Conservation (phyloP, 2,329 filamentous ascomycete species). For the Didymella lethalis region DNA sequence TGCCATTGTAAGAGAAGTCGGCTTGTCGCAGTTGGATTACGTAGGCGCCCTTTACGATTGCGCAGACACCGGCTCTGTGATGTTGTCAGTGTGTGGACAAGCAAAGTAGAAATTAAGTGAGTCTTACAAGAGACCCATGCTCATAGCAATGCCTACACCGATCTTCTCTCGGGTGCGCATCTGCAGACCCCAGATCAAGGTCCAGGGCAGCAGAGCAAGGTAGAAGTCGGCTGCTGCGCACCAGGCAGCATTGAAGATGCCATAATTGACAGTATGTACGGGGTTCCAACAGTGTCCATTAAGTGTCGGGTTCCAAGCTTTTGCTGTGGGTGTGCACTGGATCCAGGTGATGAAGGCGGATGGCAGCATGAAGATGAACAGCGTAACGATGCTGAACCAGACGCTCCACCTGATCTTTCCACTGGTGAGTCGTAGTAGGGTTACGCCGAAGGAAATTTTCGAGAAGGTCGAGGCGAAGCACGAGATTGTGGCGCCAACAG, state of each 20-base stretch:
- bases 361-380: slow-evolving; percentile 40
- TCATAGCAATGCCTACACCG: slow-evolving; percentile 43
- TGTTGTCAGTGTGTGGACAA: background rate
- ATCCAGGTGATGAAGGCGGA: slow-evolving; percentile 35
- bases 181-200: slow-evolving; percentile 35
- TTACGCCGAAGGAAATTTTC: slow-evolving; percentile 43
- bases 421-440: slow-evolving; percentile 35
- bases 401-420: slow-evolving; percentile 26
- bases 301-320: slow-evolving; percentile 28
- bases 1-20: slow-evolving; percentile 43
- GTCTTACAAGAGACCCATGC: slow-evolving; percentile 37
- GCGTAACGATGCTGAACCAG: slow-evolving; percentile 37
- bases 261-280: slow-evolving; percentile 29
- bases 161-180: slow-evolving; percentile 36
- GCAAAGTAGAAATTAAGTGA: too few relatives aligned
- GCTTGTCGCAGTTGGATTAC: slow-evolving; percentile 32
- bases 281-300: slow-evolving; percentile 34
- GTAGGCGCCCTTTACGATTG: slow-evolving; percentile 39
- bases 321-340: slow-evolving; percentile 27
- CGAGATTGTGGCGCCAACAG: slow-evolving; percentile 33
- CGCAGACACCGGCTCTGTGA: slow-evolving; percentile 35
- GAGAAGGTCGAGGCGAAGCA: slow-evolving; percentile 38
- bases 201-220: slow-evolving; percentile 41
- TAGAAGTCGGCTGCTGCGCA: slow-evolving; percentile 35
- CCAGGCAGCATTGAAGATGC: slow-evolving; percentile 43